These are phyloP conservation scores for Hansenula sp. DNA, from an alignment of 1,139 yeast genomes.

Conservation along the genomic window DNA sequence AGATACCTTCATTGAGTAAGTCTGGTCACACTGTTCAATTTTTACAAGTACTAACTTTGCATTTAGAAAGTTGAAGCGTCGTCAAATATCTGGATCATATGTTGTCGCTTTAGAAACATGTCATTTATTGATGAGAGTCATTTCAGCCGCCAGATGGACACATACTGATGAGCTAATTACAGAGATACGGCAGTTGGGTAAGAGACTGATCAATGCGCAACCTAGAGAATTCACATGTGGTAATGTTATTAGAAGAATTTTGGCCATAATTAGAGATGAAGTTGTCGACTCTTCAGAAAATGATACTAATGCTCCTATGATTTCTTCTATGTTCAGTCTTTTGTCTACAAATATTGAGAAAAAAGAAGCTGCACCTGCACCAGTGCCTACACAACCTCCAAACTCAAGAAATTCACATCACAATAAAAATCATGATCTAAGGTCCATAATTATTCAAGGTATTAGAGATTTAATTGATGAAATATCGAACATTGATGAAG, in stretches of 20 bases:
- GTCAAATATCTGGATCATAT: constrained; percentile 58
- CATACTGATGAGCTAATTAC: constrained; percentile 67
- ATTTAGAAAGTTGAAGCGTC: constrained; percentile 51
- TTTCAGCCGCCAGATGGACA: constrained; percentile 87
- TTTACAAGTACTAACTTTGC: constrained; percentile 9
- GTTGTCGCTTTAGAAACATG: constrained; percentile 84
- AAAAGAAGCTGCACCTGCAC: constrained; percentile 8
- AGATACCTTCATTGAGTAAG: constrained; percentile 27
- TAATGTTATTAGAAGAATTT: constrained; percentile 83
- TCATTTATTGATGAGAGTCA: constrained; percentile 80
- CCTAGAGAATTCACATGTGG: constrained; percentile 86
- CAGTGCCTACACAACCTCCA: constrained; percentile 24
- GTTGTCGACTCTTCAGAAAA: constrained; percentile 46
- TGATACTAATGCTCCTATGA: constrained; percentile 45
- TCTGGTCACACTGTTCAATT: not conserved
- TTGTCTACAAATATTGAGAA: constrained; percentile 48
- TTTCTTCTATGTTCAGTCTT: constrained; percentile 85
- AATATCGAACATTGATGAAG: constrained; percentile 83
- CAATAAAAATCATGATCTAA: constrained; percentile 55
- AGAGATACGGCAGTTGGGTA: constrained; percentile 65
- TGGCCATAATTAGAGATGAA: constrained; percentile 86
- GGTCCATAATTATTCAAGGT: constrained; percentile 90
- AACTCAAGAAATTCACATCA: constrained; percentile 27
- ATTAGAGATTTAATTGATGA: constrained; percentile 92
- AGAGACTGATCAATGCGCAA: constrained; percentile 53